Percentiles rank a stretch among this genome's conserved stretches.
Conservation (phyloP, 2,329 filamentous ascomycete genomes). For the Fusarium clavum region DNA sequence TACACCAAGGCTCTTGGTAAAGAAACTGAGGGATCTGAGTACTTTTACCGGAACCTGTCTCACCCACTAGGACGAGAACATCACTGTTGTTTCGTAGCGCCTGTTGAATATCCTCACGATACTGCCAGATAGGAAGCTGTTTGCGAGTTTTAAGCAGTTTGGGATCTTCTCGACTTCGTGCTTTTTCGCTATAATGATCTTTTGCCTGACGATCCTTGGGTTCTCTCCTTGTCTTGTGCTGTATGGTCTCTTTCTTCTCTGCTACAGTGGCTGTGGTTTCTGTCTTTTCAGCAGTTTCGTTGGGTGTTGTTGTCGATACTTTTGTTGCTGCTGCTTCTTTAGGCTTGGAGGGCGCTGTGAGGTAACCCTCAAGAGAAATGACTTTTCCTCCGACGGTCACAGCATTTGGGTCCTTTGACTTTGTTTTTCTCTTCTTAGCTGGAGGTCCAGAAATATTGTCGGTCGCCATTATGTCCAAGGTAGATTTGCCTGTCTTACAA, state of each 20-base stretch:
- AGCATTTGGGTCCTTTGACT: conserved; percentile 51
- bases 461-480: conserved; percentile 40
- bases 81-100: conserved; percentile 71
- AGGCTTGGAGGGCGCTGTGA: conserved; percentile 53
- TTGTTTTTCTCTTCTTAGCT: conserved; percentile 56
- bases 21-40: conserved; percentile 96
- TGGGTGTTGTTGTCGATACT: conserved; percentile 8
- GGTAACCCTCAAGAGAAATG: conserved; percentile 63
- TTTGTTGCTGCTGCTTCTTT: conserved; percentile 21
- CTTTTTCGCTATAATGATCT: conserved; percentile 24
- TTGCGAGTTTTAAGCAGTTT: conserved; percentile 64
- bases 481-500: neutral
- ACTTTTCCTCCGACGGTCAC: conserved; percentile 61
- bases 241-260: neutral
- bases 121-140: conserved; percentile 82
- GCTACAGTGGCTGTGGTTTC: conserved; percentile 7
- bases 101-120: conserved; percentile 75
- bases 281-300: neutral
- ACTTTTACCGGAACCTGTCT: conserved; percentile 96
- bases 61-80: conserved; percentile 87
- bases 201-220: conserved; percentile 14
- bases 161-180: conserved; percentile 46
- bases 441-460: conserved; percentile 44
- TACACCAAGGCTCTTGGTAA: conserved; percentile 82
- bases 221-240: conserved; percentile 8